Conservation (phyloP, 305 asterid species). For the Withania somnifera region DNA sequence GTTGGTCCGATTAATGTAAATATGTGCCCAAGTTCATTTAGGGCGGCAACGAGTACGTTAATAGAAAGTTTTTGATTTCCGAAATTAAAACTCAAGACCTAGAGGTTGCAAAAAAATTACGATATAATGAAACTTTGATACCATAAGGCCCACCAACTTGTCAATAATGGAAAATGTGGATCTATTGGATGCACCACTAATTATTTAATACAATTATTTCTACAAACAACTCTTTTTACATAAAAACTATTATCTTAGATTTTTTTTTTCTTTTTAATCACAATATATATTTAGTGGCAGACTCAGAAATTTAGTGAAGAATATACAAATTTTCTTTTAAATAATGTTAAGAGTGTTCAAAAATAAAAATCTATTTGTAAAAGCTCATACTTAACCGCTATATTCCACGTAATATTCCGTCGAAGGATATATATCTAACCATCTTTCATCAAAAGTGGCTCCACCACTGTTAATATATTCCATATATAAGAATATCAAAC, state of each 20-base stretch:
- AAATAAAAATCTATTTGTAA: no score
- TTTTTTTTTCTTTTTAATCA: background rate
- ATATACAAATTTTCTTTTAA: no score
- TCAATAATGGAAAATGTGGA: background rate
- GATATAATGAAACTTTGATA: background rate
- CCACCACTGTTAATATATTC: background rate
- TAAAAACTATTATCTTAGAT: background rate
- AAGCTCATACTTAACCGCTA: no score
- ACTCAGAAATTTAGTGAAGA: no score
- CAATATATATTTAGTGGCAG: no score
- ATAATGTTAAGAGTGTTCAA: no score
- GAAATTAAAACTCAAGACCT: background rate
- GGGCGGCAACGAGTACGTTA: background rate
- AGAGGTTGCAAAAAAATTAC: background rate
- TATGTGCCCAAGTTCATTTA: background rate
- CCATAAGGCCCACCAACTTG: background rate
- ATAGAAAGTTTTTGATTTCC: background rate
- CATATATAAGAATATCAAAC: background rate
- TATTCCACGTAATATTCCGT: no score
- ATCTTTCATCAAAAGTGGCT: no score
- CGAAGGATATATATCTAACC: no score
- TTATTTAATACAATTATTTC: background rate
- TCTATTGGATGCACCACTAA: background rate
- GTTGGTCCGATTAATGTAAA: background rate
- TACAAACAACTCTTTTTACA: background rate